Conservation (phyloP, 345 rosid genomes). For the Eucalyptus melliodora region DNA sequence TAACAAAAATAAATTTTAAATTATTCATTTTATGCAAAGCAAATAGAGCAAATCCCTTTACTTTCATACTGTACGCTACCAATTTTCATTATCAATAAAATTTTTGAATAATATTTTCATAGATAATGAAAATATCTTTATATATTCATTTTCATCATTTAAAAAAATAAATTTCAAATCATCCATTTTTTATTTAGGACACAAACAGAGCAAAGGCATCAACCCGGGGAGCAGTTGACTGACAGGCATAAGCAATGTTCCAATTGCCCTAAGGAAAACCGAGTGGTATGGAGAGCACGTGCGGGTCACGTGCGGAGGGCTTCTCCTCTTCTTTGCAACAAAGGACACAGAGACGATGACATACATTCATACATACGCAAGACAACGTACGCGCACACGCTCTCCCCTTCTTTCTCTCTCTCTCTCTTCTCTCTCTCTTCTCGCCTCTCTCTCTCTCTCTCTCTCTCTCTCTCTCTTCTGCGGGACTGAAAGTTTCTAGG, state of each 20-base stretch:
- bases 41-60: background rate
- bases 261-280: background rate
- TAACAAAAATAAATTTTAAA: no score
- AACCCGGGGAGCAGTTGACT: no score
- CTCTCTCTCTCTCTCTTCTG: background rate
- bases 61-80: background rate
- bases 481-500: slow-evolving; percentile 1
- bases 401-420: background rate
- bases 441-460: background rate
- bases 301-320: background rate
- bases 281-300: background rate
- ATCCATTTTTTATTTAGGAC: background rate
- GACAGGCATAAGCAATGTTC: background rate
- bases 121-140: background rate
- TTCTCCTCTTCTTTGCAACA: background rate
- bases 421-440: background rate
- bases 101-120: background rate
- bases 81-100: background rate
- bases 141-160: background rate
- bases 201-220: no score
- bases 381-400: background rate
- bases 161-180: background rate
- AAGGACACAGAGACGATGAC: background rate
- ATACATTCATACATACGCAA: background rate
- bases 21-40: no score